Conservation (phyloP, 1,284 basidiomycete genomes). For the Ustilago nuda region DNA sequence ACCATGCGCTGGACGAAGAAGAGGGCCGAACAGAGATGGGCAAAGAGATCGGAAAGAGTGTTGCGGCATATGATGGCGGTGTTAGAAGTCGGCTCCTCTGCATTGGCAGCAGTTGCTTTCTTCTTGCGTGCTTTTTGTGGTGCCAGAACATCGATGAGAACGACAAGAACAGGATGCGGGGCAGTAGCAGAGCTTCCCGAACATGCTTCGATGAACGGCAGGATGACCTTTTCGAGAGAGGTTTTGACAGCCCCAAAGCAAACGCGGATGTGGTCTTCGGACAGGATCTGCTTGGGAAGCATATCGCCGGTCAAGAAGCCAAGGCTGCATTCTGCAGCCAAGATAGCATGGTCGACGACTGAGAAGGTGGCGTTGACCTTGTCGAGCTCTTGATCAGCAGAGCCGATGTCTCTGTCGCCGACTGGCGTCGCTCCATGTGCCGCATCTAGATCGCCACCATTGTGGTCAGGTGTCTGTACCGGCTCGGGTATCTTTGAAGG, state of each 20-base stretch:
- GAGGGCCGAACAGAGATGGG: conserved; percentile 58
- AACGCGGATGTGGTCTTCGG: conserved; percentile 86
- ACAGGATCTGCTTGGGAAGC: conserved; percentile 81
- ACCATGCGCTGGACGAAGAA: conserved; percentile 70
- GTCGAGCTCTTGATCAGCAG: conserved; percentile 73
- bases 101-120: conserved; percentile 20
- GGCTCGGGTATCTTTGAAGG: conserved; percentile 38
- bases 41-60: conserved; percentile 49
- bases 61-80: conserved; percentile 49
- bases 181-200: conserved; percentile 34
- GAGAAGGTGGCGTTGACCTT: conserved; percentile 47
- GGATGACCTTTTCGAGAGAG: conserved; percentile 81
- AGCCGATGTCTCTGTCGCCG: conserved; percentile 72
- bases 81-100: conserved; percentile 26
- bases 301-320: conserved; percentile 81
- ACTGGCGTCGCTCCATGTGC: not conserved
- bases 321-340: conserved; percentile 85
- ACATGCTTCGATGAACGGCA: conserved; percentile 85
- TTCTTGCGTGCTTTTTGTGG: conserved; percentile 49
- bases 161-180: conserved; percentile 47
- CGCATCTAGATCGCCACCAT: not conserved
- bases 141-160: conserved; percentile 67
- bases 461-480: conserved; percentile 6
- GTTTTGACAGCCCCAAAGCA: conserved; percentile 83
- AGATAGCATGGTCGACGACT: conserved; percentile 69